These are phyloP conservation scores for Talaromyces albobiverticillius DNA, from an alignment of 2,329 filamentous ascomycete species.

Conservation along the genomic window DNA sequence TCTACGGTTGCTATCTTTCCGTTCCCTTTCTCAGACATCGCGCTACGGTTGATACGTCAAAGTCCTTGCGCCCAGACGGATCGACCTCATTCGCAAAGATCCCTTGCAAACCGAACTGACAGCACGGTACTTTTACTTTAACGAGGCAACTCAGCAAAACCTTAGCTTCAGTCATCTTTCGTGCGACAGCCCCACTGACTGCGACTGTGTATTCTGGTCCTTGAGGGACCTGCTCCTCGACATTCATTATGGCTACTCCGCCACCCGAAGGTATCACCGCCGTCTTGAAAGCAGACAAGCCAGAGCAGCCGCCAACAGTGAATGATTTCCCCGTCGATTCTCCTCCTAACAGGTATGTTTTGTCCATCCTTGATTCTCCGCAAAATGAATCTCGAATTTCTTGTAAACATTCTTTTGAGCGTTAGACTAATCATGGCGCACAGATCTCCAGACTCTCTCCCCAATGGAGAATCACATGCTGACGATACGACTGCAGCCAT, in stretches of 20 bases:
- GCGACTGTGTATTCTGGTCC: slow-evolving; percentile 23
- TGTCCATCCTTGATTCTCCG: neutral
- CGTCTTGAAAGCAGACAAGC: slow-evolving; percentile 39
- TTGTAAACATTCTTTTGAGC: too few species aligned
- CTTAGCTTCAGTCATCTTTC: neutral
- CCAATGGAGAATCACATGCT: slow-evolving; percentile 25
- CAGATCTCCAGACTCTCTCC: slow-evolving; percentile 23
- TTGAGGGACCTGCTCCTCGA: slow-evolving; percentile 20
- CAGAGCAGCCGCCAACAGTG: slow-evolving; percentile 36
- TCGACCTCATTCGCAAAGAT: neutral
- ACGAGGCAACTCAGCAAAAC: too few species aligned
- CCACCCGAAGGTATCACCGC: slow-evolving; percentile 37
- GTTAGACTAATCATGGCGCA: slow-evolving; percentile 19
- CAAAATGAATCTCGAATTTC: neutral
- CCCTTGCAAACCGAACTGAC: too few species aligned
- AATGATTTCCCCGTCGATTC: slow-evolving; percentile 31
- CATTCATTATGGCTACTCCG: slow-evolving; percentile 40
- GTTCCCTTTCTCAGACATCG: slow-evolving; percentile 24
- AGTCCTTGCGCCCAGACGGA: neutral
- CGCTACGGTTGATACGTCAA: slow-evolving; percentile 7
- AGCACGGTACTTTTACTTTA: neutral
- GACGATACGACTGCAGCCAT: slow-evolving; percentile 15
- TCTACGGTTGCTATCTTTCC: slow-evolving; percentile 36
- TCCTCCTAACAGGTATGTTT: slow-evolving; percentile 26
- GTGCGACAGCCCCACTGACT: neutral